Evolutionary conservation across 2,329 filamentous ascomycete species (phyloP).

Genomic region (Claviceps sp.): DNA sequence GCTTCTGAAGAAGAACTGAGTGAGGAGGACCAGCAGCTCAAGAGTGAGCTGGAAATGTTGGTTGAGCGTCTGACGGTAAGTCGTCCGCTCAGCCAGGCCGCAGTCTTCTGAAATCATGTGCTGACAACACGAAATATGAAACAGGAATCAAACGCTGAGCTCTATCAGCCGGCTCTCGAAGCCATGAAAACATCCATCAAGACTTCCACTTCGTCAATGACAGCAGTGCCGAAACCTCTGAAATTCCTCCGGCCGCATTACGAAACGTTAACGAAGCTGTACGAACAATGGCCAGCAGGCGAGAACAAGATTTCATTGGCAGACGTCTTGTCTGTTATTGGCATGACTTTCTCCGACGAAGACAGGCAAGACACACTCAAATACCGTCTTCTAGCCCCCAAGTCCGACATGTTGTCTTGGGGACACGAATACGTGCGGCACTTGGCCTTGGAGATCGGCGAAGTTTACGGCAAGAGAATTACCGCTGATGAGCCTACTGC

Average conservation of each 20-base stretch:
- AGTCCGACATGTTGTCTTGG: constrained; percentile 90
- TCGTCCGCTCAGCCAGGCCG: background rate
- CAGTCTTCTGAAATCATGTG: background rate
- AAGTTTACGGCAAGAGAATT: constrained; percentile 81
- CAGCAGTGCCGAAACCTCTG: constrained; percentile 91
- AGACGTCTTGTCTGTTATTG: constrained; percentile 91
- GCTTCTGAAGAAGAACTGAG: constrained; percentile 69
- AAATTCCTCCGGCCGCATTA: constrained; percentile 98
- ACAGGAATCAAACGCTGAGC: constrained; percentile 71
- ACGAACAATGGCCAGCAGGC: constrained; percentile 76
- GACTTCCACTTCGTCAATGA: constrained; percentile 98
- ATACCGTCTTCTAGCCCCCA: constrained; percentile 80
- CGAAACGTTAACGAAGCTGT: constrained; percentile 71
- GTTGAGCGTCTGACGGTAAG: constrained; percentile 83
- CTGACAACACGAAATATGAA: background rate
- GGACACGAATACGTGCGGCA: constrained; percentile 97
- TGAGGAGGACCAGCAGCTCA: constrained; percentile 96
- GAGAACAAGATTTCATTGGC: constrained; percentile 82
- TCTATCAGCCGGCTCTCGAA: constrained; percentile 87
- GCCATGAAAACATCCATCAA: constrained; percentile 98
- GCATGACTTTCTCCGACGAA: constrained; percentile 98
- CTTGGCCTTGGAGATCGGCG: constrained; percentile 86
- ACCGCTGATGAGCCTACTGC: constrained; percentile 71
- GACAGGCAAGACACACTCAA: constrained; percentile 92
- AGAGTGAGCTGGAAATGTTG: constrained; percentile 94